Evolutionary conservation across 306 rosid genomes (phyloP).

Genomic region (Crataegus laevigata): DNA sequence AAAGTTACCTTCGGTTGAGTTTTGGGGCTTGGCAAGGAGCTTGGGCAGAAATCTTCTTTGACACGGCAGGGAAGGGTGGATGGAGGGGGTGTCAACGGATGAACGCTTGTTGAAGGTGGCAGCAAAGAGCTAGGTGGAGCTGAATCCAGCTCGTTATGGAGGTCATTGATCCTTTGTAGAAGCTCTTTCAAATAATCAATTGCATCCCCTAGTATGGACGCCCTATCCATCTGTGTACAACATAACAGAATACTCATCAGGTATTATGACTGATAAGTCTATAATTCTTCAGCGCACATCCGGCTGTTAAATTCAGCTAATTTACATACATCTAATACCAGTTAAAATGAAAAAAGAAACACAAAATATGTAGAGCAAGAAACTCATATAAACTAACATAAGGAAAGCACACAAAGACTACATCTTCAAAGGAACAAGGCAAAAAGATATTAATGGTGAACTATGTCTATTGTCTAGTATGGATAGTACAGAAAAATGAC

Average conservation of each 20-base stretch:
- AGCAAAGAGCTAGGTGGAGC: constrained; percentile 55
- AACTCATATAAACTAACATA: neutral
- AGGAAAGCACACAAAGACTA: neutral
- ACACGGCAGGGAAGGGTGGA: constrained; percentile 66
- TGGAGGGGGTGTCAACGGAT: constrained; percentile 74
- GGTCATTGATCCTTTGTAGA: constrained; percentile 73
- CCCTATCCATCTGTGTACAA: constrained; percentile 76
- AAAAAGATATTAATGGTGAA: neutral
- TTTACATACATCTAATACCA: too few relatives aligned
- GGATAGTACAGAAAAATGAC: neutral
- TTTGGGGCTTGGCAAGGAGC: constrained; percentile 59
- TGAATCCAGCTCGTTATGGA: constrained; percentile 77
- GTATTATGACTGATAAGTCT: neutral
- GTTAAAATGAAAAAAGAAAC: too few relatives aligned
- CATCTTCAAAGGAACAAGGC: neutral
- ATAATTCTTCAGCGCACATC: too few relatives aligned
- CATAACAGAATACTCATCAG: constrained; percentile 2
- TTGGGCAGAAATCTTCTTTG: constrained; percentile 76
- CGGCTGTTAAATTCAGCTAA: too few relatives aligned
- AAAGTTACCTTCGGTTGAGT: constrained; percentile 58
- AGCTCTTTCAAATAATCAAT: constrained; percentile 90
- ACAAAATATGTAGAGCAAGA: neutral
- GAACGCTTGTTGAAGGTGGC: constrained; percentile 55
- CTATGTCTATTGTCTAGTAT: too few relatives aligned
- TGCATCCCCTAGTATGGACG: constrained; percentile 95